A percentile compares a stretch with the other conserved stretches of the same genome.
Evolutionary conservation across 192 early-diverging fungal species (phyloP).

Genomic region (Umbelopsis isabellina): DNA sequence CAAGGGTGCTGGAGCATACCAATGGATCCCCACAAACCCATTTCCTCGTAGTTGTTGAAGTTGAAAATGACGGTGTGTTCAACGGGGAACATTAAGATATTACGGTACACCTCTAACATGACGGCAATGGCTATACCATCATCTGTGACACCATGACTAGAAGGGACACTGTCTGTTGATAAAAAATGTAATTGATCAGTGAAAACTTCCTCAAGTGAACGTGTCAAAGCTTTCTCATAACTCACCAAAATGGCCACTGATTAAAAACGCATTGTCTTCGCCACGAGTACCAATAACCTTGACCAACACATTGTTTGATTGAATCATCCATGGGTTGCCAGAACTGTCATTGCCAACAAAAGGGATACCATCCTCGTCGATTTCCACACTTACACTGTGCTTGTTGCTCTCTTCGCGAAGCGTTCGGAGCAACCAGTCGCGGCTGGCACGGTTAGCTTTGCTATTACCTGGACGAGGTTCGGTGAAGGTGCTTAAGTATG

Average conservation of each 20-base stretch:
- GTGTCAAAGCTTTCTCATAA: not conserved
- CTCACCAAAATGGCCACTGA: slow-evolving; percentile 67
- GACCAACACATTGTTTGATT: slow-evolving; percentile 26
- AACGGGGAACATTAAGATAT: slow-evolving; percentile 59
- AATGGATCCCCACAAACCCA: slow-evolving; percentile 63
- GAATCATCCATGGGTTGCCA: not conserved
- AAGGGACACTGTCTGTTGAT: slow-evolving; percentile 61
- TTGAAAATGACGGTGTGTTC: slow-evolving; percentile 67
- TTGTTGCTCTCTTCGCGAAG: slow-evolving; percentile 20
- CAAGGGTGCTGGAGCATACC: slow-evolving; percentile 69
- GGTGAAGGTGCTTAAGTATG: slow-evolving; percentile 32
- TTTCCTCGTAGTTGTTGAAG: slow-evolving; percentile 76
- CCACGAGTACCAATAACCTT: slow-evolving; percentile 34
- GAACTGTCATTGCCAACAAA: not conserved
- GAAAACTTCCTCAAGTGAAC: not conserved
- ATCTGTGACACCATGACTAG: slow-evolving; percentile 73
- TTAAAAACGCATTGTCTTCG: slow-evolving; percentile 57
- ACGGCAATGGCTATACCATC: slow-evolving; percentile 69
- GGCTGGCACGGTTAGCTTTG: slow-evolving; percentile 15
- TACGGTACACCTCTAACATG: slow-evolving; percentile 66
- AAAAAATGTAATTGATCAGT: not conserved
- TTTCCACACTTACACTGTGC: slow-evolving; percentile 26
- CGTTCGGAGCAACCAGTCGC: not conserved
- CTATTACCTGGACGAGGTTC: slow-evolving; percentile 34
- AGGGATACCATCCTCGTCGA: slow-evolving; percentile 31